Base-by-base conservation (phyloP, 352 stramenopile species). In the Phytophthora aleatoria region DNA sequence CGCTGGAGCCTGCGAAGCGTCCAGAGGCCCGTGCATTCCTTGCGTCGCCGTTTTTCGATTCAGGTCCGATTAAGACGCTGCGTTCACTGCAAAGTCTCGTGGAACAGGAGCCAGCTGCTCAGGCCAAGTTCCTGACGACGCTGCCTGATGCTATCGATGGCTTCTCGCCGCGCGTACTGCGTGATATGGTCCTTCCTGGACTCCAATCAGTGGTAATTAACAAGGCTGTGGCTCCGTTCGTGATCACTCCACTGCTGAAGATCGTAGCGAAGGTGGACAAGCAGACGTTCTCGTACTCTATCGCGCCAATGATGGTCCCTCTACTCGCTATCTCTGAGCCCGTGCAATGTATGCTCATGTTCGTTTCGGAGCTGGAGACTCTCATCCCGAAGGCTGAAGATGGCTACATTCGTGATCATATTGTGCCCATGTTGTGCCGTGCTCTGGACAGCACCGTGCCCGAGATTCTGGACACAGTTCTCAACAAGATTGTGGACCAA, bases 281-380 rank as follows among this genome's bases (percentile, higher is more conserved):
- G 65, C 78, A 79, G 42, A 94, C 85, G 4, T 94, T 96, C 50
- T 68, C 69, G n/a, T 73, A 83, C 55, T 80, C 80, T 16, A 91
- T 96, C 24, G 83, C 83, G 11, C 82, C 77, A 1, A 93, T 96
- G 85, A 87, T 96, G 79, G 77, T 94, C 38, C 73, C 82, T 12
- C 71, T 96, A 16, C 68, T 96, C 28, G 76, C 76, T 3, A 96
- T 96, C 57, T 81, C 82, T n/a, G 87, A 96, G 64, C 87, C 87
- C 1, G 85, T 94, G 31, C 87, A 96, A 65, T 94, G 85, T 57
- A 96, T 96, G 87, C 84, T 96, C 39, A 96, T 94, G 85, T 96
- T 96, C 44, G 87, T 96, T 10, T 92, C 84, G 30, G 86, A 94
- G 50, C 65, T 96, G 11, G 85, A 96, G 55, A 77, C 83, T 27